Percentiles rank a stretch among this genome's conserved stretches.
These are phyloP conservation scores for Beta macrorhiza DNA, from an alignment of 179 eudicot species.

Conservation along the genomic window DNA sequence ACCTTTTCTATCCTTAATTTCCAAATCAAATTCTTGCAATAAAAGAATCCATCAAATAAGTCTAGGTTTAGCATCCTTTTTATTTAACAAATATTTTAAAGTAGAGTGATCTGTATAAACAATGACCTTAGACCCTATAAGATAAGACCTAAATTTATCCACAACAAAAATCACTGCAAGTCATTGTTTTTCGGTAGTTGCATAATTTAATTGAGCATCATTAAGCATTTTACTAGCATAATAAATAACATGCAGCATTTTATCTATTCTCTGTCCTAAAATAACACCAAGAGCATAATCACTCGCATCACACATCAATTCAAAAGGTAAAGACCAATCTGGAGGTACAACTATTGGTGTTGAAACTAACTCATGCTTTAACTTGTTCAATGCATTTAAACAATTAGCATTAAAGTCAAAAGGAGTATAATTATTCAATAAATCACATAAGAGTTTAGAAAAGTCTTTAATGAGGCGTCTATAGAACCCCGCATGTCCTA, in stretches of 20 bases:
- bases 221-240: too few species aligned
- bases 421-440: too few species aligned
- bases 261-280: background rate
- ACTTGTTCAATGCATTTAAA: background rate
- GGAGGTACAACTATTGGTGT: too few species aligned
- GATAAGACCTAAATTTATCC: background rate
- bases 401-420: background rate
- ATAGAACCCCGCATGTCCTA: too few species aligned
- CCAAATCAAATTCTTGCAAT: conserved; percentile 3
- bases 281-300: background rate
- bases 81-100: background rate
- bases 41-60: background rate
- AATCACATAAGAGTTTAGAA: too few species aligned
- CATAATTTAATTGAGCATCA: too few species aligned
- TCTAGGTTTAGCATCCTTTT: conserved; percentile 1
- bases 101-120: too few species aligned
- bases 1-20: background rate
- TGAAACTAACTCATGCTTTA: too few species aligned
- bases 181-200: background rate
- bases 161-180: background rate
- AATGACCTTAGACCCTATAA: background rate
- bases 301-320: conserved; percentile 2
- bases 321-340: background rate
- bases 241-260: background rate
- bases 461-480: too few species aligned